These are phyloP conservation scores for Pichia cabralensis DNA, from an alignment of 805 yeast species.

Conservation along the genomic window DNA sequence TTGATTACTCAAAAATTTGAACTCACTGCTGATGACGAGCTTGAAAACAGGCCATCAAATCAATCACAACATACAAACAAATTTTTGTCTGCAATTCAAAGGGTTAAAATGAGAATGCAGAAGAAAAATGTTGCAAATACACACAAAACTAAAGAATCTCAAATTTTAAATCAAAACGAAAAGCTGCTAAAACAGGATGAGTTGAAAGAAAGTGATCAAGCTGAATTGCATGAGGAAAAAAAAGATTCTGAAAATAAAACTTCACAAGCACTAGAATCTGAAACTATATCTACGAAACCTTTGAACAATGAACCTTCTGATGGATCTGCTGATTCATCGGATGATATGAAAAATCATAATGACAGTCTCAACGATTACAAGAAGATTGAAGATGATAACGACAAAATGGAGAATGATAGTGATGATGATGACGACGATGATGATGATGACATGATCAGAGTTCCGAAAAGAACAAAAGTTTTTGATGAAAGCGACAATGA, in stretches of 20 bases:
- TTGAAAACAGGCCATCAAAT: too few relatives aligned
- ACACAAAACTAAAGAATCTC: too few relatives aligned
- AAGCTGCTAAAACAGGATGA: too few relatives aligned
- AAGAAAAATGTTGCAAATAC: too few relatives aligned
- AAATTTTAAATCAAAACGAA: too few relatives aligned
- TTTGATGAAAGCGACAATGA: background rate
- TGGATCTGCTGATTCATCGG: too few relatives aligned
- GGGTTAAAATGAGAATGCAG: constrained; percentile 2
- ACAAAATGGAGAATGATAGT: background rate
- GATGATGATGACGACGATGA: constrained; percentile 7
- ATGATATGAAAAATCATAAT: background rate
- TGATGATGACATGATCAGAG: constrained; percentile 4
- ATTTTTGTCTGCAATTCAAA: constrained; percentile 1
- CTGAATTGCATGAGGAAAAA: background rate
- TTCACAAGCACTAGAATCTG: too few relatives aligned
- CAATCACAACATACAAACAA: too few relatives aligned
- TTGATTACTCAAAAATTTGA: constrained; percentile 5
- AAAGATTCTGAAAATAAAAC: background rate
- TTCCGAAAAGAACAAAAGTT: background rate
- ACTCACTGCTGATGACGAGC: constrained; percentile 1
- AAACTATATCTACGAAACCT: too few relatives aligned
- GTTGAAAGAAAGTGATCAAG: too few relatives aligned
- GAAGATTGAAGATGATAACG: background rate
- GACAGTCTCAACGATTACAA: background rate
- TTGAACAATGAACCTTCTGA: too few relatives aligned